Evolutionary conservation across 768 basidiomycete species (phyloP).

Genomic region (Boletus reticulatus): DNA sequence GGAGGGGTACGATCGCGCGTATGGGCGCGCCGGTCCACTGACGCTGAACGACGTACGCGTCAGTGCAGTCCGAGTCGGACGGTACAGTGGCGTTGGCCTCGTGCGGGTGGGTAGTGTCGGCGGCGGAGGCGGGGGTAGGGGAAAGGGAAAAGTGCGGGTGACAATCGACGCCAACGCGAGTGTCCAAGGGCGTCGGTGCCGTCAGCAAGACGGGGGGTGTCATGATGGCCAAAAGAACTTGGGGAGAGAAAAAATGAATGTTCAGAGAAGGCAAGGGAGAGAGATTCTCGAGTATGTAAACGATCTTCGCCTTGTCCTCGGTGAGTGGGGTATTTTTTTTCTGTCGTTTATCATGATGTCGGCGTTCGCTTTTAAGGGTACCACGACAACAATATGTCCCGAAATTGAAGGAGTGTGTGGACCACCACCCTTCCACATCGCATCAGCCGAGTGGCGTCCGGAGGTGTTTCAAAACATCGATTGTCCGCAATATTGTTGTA

Average conservation of each 20-base stretch:
- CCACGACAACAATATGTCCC: constrained; percentile 5
- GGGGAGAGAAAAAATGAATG: no score
- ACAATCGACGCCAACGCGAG: no score
- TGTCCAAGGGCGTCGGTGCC: not conserved
- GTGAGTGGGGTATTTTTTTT: not conserved
- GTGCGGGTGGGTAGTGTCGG: not conserved
- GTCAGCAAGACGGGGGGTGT: constrained; percentile 7
- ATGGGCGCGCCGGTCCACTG: constrained; percentile 22
- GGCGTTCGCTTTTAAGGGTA: not conserved
- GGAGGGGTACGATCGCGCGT: constrained; percentile 22
- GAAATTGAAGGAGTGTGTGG: not conserved
- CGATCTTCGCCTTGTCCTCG: constrained; percentile 2
- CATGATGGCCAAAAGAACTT: not conserved
- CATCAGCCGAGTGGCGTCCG: no score
- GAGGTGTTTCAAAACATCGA: not conserved
- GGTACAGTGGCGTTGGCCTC: no score
- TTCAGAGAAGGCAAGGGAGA: not conserved
- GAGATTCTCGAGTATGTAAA: not conserved
- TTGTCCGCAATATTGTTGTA: not conserved
- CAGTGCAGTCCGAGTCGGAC: not conserved
- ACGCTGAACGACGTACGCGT: not conserved
- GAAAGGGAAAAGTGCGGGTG: no score
- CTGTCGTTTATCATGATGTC: constrained; percentile 1
- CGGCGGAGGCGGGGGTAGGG: not conserved
- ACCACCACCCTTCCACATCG: not conserved